Evolutionary conservation across 306 rosid species (phyloP), one percentile per base, ranked within the genome.

Genomic region (Prunus campanulata): DNA sequence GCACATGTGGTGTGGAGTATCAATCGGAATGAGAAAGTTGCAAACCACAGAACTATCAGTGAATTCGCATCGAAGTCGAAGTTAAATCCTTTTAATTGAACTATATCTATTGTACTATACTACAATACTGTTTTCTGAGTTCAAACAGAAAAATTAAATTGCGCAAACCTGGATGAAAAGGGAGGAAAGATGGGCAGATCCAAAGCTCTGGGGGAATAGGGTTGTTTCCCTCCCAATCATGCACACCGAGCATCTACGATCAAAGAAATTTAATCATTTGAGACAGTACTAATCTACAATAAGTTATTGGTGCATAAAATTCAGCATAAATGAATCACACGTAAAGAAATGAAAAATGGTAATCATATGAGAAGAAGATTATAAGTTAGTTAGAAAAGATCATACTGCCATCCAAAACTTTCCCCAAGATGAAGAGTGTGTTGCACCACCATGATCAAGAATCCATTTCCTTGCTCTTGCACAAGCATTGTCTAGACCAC

Each of bases 141-240:
- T 62, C 67, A 14, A 29, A 25, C 42, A 12, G 11, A 27, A 27
- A 14, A 62, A 60, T 6, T 20, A 39, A 66, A 4, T 56, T 8
- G 57, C 12, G 42, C 47, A 24, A 25, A 86, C 87, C 87, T 76
- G 96, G 96, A 81, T 89, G 88, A 74, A 91, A 83, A 5, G 91
- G 96, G 46, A 89, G 90, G 77, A 84, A 81, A 2, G 93, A 85
- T 12, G 91, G 91, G 61, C 84, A 83, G 22, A 81, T 80, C 96
- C 96, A 91, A 66, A 85, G 83, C 30, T 89, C 96, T 0, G 96
- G 96, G 20, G 93, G 96, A 89, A 89, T 91, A 25, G 96, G 96
- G 32, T 89, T 86, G 79, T 81, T 75, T 71, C 93, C 96, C 0
- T 32, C 72, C 96, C 96, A 91, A 5, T 89, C 93, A 79, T 79